A percentile compares a stretch with the other conserved stretches of the same genome.
Conservation (phyloP, 2,329 filamentous ascomycete species). For the Alternaria arborescens region DNA sequence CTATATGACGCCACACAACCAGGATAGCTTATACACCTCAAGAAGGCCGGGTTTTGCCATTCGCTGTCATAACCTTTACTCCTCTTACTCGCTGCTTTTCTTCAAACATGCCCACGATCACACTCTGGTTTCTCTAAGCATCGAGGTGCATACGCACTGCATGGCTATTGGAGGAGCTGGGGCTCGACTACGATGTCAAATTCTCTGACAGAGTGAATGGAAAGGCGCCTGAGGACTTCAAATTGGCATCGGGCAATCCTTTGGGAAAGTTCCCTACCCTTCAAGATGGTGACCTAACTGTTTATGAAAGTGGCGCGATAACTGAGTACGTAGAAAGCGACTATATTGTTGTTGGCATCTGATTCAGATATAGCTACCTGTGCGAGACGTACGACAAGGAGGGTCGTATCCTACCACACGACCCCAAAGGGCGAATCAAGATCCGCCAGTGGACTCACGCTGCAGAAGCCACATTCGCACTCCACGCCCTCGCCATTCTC, state of each 20-base stretch:
- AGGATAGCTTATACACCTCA: background rate
- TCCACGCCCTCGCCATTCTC: conserved; percentile 57
- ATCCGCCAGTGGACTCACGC: conserved; percentile 58
- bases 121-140: conserved; percentile 59
- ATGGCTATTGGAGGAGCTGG: conserved; percentile 58
- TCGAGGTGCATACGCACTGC: conserved; percentile 57
- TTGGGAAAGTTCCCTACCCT: conserved; percentile 59
- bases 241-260: conserved; percentile 50
- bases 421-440: conserved; percentile 46
- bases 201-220: background rate
- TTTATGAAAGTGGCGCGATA: background rate
- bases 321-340: background rate
- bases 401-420: conserved; percentile 49
- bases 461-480: conserved; percentile 57
- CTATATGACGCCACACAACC: background rate
- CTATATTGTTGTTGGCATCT: background rate
- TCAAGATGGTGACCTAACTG: conserved; percentile 52
- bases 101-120: conserved; percentile 38
- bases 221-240: conserved; percentile 54
- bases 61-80: background rate
- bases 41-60: background rate
- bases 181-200: conserved; percentile 10
- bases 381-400: conserved; percentile 57
- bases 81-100: background rate
- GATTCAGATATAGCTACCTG: conserved; percentile 51